These are phyloP conservation scores for Ustilago shanxiensis DNA, from an alignment of 1,284 basidiomycete genomes.

Conservation along the genomic window DNA sequence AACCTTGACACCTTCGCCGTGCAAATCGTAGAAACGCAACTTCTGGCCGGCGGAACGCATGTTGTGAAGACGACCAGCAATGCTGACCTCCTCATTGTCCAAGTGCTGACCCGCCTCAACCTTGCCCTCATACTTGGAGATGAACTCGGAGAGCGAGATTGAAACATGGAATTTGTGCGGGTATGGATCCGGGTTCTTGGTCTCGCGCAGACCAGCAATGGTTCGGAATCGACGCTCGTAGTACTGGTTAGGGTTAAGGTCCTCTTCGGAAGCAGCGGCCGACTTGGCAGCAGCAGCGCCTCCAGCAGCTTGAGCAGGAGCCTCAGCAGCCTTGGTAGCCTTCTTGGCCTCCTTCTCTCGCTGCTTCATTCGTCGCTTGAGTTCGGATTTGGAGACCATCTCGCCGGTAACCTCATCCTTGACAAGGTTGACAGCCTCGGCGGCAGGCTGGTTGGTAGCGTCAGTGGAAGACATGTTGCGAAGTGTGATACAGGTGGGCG, in stretches of 20 bases:
- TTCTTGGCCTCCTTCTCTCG: constrained; percentile 86
- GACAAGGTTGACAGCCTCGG: constrained; percentile 59
- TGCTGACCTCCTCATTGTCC: constrained; percentile 72
- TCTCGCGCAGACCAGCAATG: constrained; percentile 87
- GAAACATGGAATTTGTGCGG: constrained; percentile 98
- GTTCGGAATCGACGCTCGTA: constrained; percentile 90
- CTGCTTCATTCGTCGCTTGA: constrained; percentile 71
- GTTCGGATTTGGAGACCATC: constrained; percentile 69
- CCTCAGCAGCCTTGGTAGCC: constrained; percentile 76
- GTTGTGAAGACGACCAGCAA: constrained; percentile 92
- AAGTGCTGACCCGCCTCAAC: constrained; percentile 64
- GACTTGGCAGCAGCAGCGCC: constrained; percentile 38
- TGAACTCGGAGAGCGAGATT: constrained; percentile 82
- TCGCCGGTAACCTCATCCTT: constrained; percentile 68
- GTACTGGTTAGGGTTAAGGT: constrained; percentile 80
- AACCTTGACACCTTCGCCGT: constrained; percentile 90
- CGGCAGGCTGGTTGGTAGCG: constrained; percentile 45
- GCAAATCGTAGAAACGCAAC: constrained; percentile 94
- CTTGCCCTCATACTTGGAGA: constrained; percentile 79
- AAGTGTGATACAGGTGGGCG: not conserved
- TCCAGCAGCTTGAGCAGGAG: constrained; percentile 27
- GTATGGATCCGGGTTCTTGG: constrained; percentile 87
- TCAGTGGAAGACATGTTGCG: constrained; percentile 53
- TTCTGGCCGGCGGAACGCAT: constrained; percentile 86
- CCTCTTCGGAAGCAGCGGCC: constrained; percentile 55